These are phyloP conservation scores for Clavispora vitiphila DNA, from an alignment of 805 yeast species.

Conservation along the genomic window DNA sequence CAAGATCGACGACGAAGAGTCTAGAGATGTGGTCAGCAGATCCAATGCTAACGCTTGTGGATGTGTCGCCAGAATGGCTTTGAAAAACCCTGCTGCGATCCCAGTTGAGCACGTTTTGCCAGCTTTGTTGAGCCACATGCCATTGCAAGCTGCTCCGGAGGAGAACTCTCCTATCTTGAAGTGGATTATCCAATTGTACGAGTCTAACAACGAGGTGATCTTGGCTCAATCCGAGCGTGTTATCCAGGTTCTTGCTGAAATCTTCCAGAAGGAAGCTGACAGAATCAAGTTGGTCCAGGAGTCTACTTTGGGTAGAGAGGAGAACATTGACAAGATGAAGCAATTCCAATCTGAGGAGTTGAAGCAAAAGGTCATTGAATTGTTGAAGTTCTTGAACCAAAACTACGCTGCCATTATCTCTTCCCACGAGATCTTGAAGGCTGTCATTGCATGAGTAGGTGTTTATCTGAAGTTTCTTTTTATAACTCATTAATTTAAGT, in stretches of 20 bases:
- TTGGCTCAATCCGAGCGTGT: slow-evolving; percentile 55
- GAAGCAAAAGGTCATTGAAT: slow-evolving; percentile 57
- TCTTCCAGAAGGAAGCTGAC: slow-evolving; percentile 72
- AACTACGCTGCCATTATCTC: slow-evolving; percentile 62
- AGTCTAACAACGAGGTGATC: slow-evolving; percentile 52
- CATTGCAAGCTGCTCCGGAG: slow-evolving; percentile 82
- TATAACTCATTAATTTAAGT: not conserved
- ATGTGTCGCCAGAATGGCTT: slow-evolving; percentile 88
- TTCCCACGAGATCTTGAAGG: slow-evolving; percentile 41
- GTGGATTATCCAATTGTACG: slow-evolving; percentile 68
- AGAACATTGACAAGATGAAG: slow-evolving; percentile 66
- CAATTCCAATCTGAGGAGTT: slow-evolving; percentile 73
- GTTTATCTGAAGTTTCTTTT: slow-evolving; percentile 1
- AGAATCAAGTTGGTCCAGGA: slow-evolving; percentile 63
- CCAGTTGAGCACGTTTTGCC: slow-evolving; percentile 70
- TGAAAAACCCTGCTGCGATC: slow-evolving; percentile 64
- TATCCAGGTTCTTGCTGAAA: slow-evolving; percentile 61
- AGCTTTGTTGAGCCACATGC: slow-evolving; percentile 76
- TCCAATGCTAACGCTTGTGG: slow-evolving; percentile 94
- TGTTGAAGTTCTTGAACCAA: slow-evolving; percentile 68
- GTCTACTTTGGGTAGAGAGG: slow-evolving; percentile 83
- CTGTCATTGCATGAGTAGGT: slow-evolving; percentile 30
- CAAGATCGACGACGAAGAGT: slow-evolving; percentile 61
- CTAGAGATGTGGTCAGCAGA: slow-evolving; percentile 73
- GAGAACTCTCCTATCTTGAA: slow-evolving; percentile 90